phyloP scores from a whole-genome alignment of 441 rosid genomes.

The Syzygium syzygioides region DNA sequence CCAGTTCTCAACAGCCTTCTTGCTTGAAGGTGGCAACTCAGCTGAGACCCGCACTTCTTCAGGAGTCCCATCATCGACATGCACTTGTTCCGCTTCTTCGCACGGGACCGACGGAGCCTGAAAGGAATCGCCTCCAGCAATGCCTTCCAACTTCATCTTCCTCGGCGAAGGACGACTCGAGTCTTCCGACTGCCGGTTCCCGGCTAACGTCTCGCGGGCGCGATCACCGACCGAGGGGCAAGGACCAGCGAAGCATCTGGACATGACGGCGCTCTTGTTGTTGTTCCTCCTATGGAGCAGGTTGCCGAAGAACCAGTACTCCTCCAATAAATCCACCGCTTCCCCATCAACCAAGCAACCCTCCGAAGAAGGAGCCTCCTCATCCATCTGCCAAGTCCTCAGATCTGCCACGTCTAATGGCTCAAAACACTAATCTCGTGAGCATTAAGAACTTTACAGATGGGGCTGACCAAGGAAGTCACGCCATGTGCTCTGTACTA shows the following conservation, averaged over 20 bases:
- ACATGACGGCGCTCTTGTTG: conserved; percentile 16
- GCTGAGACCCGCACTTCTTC: conserved; percentile 16
- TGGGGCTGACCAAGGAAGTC: background rate
- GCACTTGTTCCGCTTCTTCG: conserved; percentile 6
- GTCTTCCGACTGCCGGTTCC: background rate
- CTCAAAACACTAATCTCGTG: background rate
- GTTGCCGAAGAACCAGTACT: conserved; percentile 70
- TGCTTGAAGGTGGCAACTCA: background rate
- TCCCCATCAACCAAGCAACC: conserved; percentile 17
- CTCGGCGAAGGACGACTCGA: background rate
- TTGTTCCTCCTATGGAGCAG: conserved; percentile 19
- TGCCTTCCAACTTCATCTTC: background rate
- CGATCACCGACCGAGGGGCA: conserved; percentile 29
- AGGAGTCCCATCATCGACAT: conserved; percentile 26
- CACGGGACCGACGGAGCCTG: background rate
- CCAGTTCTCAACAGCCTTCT: background rate
- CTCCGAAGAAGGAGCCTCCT: background rate
- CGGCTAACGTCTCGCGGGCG: conserved; percentile 6
- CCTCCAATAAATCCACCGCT: conserved; percentile 52
- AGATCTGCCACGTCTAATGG: background rate
- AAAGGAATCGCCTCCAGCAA: background rate
- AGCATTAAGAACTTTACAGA: background rate
- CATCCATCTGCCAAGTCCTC: background rate
- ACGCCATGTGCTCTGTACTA: background rate
- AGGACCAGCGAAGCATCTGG: conserved; percentile 68